Evolutionary conservation across 805 yeast species (phyloP).

Genomic region (Priceomyces fermenticarens): DNA sequence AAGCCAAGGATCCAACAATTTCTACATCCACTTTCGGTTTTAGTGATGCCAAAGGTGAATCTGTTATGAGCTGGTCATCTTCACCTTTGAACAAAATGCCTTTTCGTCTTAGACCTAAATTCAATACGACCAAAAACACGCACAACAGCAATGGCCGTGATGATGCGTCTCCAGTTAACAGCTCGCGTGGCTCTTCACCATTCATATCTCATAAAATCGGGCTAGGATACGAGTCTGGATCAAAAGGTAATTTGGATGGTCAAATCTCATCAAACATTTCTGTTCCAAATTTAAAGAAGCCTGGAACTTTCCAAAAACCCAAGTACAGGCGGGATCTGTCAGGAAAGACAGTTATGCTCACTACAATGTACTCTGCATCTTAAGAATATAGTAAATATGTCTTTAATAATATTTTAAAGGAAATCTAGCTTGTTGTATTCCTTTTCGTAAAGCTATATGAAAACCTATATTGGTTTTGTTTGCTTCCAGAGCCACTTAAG

Average conservation of each 20-base stretch:
- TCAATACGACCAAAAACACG: too few species aligned
- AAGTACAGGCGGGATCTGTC: slow-evolving; percentile 13
- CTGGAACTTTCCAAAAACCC: slow-evolving; percentile 35
- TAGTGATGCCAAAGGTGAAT: too few species aligned
- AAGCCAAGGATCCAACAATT: too few species aligned
- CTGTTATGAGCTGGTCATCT: too few species aligned
- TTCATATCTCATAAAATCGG: slow-evolving; percentile 27
- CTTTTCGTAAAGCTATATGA: neutral
- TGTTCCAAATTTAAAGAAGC: slow-evolving; percentile 23
- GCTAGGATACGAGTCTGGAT: slow-evolving; percentile 9
- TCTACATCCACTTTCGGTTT: too few species aligned
- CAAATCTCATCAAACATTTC: neutral
- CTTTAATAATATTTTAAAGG: neutral
- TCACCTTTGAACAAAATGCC: too few species aligned
- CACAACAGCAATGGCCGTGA: too few species aligned
- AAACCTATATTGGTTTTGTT: slow-evolving; percentile 36
- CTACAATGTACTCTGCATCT: slow-evolving; percentile 23
- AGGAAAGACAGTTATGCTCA: slow-evolving; percentile 21
- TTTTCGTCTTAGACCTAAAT: too few species aligned
- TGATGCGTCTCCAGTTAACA: too few species aligned
- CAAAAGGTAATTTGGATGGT: neutral
- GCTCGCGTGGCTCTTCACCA: slow-evolving; percentile 17
- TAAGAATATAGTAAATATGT: slow-evolving; percentile 2
- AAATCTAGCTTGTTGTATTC: too few species aligned
- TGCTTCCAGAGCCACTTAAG: slow-evolving; percentile 71